Conservation (phyloP, 768 basidiomycete genomes). For the Arthromyces matolae region DNA sequence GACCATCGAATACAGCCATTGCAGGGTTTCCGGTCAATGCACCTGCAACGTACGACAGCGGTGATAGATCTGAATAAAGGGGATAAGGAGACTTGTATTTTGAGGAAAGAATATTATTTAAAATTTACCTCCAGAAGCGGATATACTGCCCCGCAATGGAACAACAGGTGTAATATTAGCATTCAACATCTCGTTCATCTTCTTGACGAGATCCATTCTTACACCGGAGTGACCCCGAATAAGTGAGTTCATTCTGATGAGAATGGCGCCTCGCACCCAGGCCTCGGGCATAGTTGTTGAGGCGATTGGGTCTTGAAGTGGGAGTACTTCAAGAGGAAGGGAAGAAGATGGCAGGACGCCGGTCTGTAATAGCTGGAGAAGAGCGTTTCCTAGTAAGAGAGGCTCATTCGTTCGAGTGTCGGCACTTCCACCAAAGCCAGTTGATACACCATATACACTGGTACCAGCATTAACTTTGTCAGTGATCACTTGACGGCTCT, state of each 20-base stretch:
- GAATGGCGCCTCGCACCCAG: conserved; percentile 85
- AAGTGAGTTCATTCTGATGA: conserved; percentile 86
- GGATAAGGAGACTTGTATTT: conserved; percentile 3
- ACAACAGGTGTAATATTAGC: conserved; percentile 77
- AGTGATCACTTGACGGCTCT: conserved; percentile 59
- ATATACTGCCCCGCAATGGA: conserved; percentile 80
- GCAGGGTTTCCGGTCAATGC: conserved; percentile 76
- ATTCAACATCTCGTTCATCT: conserved; percentile 68
- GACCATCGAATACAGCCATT: conserved; percentile 65
- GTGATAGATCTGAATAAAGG: conserved; percentile 55
- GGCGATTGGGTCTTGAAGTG: conserved; percentile 65
- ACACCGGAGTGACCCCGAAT: conserved; percentile 88
- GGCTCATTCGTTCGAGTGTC: conserved; percentile 80
- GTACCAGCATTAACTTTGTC: conserved; percentile 63
- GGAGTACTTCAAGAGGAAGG: conserved; percentile 47
- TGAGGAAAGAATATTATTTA: conserved; percentile 1
- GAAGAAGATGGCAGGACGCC: conserved; percentile 67
- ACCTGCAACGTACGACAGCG: conserved; percentile 82
- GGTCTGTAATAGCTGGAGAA: conserved; percentile 80
- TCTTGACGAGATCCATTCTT: conserved; percentile 74
- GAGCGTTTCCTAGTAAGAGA: conserved; percentile 69
- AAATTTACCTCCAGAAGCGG: conserved; percentile 71
- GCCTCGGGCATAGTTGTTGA: conserved; percentile 78
- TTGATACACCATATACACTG: conserved; percentile 81
- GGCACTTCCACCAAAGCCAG: conserved; percentile 85